Percentiles rank a stretch among this genome's conserved stretches.
Conservation (phyloP, 2,329 filamentous ascomycete species). For the Microdochium paspali region DNA sequence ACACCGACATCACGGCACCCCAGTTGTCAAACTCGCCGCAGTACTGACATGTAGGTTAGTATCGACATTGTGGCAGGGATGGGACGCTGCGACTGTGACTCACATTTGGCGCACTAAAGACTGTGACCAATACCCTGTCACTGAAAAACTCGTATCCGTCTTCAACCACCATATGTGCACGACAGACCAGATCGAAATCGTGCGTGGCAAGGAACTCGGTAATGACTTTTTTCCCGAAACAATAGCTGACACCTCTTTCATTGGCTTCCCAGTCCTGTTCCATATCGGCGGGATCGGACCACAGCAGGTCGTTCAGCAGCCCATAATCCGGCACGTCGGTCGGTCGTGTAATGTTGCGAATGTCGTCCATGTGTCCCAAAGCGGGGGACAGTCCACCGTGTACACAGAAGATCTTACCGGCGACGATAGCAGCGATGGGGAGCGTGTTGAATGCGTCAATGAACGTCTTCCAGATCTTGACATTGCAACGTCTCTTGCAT, state of each 20-base stretch:
- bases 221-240: constrained; percentile 97
- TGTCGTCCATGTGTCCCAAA: constrained; percentile 95
- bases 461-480: constrained; percentile 98
- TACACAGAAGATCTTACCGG: constrained; percentile 95
- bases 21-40: constrained; percentile 99
- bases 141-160: constrained; percentile 99
- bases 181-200: constrained; percentile 94
- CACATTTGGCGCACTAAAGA: constrained; percentile 96
- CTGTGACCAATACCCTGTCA: constrained; percentile 87
- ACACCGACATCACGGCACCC: constrained; percentile 98
- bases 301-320: constrained; percentile 85
- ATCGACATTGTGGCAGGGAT: constrained; percentile 3
- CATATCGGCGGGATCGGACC: constrained; percentile 98
- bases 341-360: constrained; percentile 86
- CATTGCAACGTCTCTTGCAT: constrained; percentile 91
- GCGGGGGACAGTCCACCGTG: constrained; percentile 91
- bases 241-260: constrained; percentile 93
- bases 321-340: constrained; percentile 98
- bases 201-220: constrained; percentile 90
- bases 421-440: constrained; percentile 92
- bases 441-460: constrained; percentile 94
- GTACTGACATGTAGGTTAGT: constrained; percentile 49
- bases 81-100: constrained; percentile 29
- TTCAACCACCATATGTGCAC: constrained; percentile 98
- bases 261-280: constrained; percentile 97